A percentile compares a stretch with the other conserved stretches of the same genome.
Conservation (phyloP, 192 early-diverging fungal species). For the Chytriomyces sp. region DNA sequence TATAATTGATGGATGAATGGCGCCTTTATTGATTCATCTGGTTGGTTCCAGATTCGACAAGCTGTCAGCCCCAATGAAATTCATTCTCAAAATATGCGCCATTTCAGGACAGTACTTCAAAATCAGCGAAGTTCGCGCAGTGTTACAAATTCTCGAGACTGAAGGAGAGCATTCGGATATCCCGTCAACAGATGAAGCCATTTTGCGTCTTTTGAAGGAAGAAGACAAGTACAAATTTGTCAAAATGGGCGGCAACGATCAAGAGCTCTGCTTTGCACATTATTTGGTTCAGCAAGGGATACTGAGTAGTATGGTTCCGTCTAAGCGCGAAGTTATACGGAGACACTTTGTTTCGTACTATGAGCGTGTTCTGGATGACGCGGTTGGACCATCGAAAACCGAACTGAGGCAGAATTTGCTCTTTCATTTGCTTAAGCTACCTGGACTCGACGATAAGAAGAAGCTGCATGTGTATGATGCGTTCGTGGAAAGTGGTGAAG, state of each 20-base stretch:
- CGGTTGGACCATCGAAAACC: not conserved
- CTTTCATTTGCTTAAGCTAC: conserved; percentile 13
- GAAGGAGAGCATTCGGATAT: conserved; percentile 1
- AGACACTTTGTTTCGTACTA: conserved; percentile 5
- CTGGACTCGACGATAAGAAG: conserved; percentile 7
- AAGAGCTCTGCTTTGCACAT: conserved; percentile 16
- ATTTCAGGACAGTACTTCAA: conserved; percentile 32
- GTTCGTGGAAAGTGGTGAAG: conserved; percentile 25
- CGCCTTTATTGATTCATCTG: too few relatives aligned
- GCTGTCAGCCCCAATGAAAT: conserved; percentile 18
- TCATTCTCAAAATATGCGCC: not conserved
- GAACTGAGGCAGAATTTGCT: not conserved
- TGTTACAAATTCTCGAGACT: not conserved
- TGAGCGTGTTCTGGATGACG: not conserved
- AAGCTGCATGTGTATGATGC: conserved; percentile 17
- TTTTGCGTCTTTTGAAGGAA: not conserved
- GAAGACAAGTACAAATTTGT: conserved; percentile 27
- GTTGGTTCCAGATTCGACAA: conserved; percentile 6
- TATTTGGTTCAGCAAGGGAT: conserved; percentile 24
- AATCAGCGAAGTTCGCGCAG: not conserved
- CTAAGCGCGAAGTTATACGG: conserved; percentile 5
- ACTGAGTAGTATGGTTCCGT: conserved; percentile 18
- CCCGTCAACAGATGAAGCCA: not conserved
- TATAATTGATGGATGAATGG: too few relatives aligned
- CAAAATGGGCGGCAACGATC: not conserved